These are phyloP conservation scores for Stylosanthes scabra DNA, from an alignment of 331 rosid genomes.

Conservation along the genomic window DNA sequence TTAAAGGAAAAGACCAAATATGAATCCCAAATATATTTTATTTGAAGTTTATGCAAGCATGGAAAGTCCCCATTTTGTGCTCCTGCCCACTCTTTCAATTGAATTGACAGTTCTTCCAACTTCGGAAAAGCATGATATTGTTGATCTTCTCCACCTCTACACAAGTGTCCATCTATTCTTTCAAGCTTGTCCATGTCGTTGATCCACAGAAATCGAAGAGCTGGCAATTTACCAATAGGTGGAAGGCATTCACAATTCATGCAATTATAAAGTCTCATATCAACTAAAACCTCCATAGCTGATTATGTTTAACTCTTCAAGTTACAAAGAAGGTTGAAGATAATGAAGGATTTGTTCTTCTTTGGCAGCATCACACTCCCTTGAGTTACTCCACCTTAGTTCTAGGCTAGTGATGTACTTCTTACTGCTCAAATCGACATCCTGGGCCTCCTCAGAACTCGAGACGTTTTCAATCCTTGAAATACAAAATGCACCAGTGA, in stretches of 20 bases:
- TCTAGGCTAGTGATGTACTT: background rate
- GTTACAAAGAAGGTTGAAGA: conserved; percentile 20
- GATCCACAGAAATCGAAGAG: conserved; percentile 19
- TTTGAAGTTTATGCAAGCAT: too few species aligned
- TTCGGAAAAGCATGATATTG: too few species aligned
- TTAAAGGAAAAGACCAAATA: too few species aligned
- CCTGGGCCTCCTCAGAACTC: conserved; percentile 16
- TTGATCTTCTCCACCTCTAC: background rate
- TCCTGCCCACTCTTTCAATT: too few species aligned
- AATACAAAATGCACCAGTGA: conserved; percentile 31
- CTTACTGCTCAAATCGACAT: conserved; percentile 16
- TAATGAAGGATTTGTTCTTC: conserved; percentile 26
- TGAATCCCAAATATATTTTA: too few species aligned
- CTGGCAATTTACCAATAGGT: conserved; percentile 28
- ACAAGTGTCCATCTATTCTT: conserved; percentile 9
- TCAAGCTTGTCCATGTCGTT: conserved; percentile 13
- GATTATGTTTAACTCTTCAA: conserved; percentile 8
- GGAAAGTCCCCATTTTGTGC: too few species aligned
- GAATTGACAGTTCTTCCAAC: too few species aligned
- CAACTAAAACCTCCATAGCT: conserved; percentile 16
- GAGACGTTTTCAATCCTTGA: conserved; percentile 32
- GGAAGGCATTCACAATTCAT: conserved; percentile 23
- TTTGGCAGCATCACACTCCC: background rate
- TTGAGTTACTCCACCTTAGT: conserved; percentile 19
- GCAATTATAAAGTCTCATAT: conserved; percentile 22